Evolutionary conservation across 345 rosid species (phyloP).

Genomic region (Geranium brycei): DNA sequence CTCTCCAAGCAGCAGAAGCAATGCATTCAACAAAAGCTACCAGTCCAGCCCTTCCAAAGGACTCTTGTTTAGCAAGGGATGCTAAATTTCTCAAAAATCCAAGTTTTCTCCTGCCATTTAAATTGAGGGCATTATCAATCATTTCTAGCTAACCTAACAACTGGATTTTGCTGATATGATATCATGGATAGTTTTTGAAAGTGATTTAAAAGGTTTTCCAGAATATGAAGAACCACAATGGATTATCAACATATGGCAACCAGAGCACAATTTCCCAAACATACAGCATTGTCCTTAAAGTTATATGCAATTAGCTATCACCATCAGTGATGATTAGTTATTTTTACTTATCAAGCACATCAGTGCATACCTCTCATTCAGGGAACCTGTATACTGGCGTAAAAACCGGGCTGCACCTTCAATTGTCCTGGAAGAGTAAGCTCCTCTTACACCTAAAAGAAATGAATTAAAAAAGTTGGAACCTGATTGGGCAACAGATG

Average conservation of each 20-base stretch:
- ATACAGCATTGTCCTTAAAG: too few relatives aligned
- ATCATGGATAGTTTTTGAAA: too few relatives aligned
- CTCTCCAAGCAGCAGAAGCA: constrained; percentile 46
- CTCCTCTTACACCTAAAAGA: constrained; percentile 55
- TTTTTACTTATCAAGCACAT: neutral
- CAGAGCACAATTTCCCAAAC: too few relatives aligned
- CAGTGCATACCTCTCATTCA: constrained; percentile 35
- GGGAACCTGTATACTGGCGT: constrained; percentile 44
- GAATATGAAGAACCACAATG: too few relatives aligned
- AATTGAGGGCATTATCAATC: neutral
- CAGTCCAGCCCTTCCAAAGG: constrained; percentile 85
- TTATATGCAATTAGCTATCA: too few relatives aligned
- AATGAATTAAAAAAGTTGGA: constrained; percentile 1
- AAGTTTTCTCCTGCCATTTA: constrained; percentile 38
- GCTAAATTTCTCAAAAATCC: constrained; percentile 50
- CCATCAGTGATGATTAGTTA: too few relatives aligned
- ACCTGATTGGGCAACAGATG: too few relatives aligned
- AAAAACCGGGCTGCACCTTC: constrained; percentile 51
- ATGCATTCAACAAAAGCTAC: constrained; percentile 75
- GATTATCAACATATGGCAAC: too few relatives aligned
- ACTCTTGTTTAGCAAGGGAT: constrained; percentile 49
- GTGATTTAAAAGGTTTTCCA: too few relatives aligned
- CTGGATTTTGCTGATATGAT: too few relatives aligned
- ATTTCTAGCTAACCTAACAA: neutral
- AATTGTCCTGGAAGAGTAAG: constrained; percentile 56